Conservation (phyloP, 345 rosid genomes). For the Noccaea caerulescens region DNA sequence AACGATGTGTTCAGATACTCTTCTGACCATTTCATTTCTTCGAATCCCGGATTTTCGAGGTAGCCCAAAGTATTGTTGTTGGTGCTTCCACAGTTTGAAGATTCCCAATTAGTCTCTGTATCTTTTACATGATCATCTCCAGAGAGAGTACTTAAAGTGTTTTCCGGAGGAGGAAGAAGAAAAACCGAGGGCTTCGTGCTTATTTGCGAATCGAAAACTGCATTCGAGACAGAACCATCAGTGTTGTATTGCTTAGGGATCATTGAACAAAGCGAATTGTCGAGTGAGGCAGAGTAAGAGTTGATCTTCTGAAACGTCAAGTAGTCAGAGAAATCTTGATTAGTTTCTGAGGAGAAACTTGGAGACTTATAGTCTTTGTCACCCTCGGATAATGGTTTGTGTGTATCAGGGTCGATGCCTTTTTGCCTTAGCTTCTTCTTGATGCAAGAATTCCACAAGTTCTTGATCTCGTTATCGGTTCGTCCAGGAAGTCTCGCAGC, state of each 20-base stretch:
- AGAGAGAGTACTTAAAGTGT: constrained; percentile 24
- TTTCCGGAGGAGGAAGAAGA: constrained; percentile 49
- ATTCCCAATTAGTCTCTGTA: background rate
- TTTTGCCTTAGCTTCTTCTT: constrained; percentile 37
- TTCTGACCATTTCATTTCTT: constrained; percentile 19
- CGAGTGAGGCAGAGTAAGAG: constrained; percentile 40
- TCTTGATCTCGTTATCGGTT: constrained; percentile 47
- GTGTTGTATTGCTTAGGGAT: constrained; percentile 23
- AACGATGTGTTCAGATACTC: background rate
- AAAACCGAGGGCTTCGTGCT: constrained; percentile 54
- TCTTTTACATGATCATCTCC: background rate
- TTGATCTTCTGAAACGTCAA: constrained; percentile 58
- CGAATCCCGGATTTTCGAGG: background rate
- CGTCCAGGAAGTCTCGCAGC: constrained; percentile 38
- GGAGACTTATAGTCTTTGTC: constrained; percentile 35
- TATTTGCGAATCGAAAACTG: constrained; percentile 45
- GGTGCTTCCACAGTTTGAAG: constrained; percentile 7
- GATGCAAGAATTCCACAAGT: constrained; percentile 36
- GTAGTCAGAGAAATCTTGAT: constrained; percentile 47
- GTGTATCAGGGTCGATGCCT: constrained; percentile 38
- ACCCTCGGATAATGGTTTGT: constrained; percentile 40
- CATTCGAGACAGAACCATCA: constrained; percentile 20
- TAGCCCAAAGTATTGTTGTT: background rate
- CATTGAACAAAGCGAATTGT: constrained; percentile 44
- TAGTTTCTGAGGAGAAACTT: constrained; percentile 35